Evolutionary conservation across 2,329 filamentous ascomycete genomes (phyloP).

Genomic region (Thermothelomyces thermophilus): DNA sequence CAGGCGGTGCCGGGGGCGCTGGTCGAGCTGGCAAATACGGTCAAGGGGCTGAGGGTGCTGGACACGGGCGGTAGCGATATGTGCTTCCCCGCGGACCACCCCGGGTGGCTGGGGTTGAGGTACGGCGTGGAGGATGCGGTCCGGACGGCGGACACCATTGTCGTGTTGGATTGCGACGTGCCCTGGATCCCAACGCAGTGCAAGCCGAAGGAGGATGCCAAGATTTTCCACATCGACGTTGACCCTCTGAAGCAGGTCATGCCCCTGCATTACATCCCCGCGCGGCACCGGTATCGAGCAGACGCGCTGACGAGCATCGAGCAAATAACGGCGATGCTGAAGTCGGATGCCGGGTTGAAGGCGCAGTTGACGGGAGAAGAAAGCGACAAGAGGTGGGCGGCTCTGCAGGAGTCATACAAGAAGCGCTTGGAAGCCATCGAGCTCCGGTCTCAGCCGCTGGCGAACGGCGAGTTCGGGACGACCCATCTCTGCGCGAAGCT

Average conservation of each 20-base stretch:
- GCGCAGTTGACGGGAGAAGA: conserved; percentile 34
- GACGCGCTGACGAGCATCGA: conserved; percentile 58
- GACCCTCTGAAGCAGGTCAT: conserved; percentile 66
- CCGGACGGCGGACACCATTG: conserved; percentile 70
- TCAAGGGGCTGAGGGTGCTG: conserved; percentile 64
- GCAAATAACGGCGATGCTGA: conserved; percentile 61
- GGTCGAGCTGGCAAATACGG: conserved; percentile 58
- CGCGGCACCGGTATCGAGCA: conserved; percentile 59
- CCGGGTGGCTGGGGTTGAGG: conserved; percentile 60
- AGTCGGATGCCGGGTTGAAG: conserved; percentile 37
- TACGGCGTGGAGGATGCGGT: conserved; percentile 71
- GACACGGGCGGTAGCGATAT: conserved; percentile 75
- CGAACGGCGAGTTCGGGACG: conserved; percentile 56
- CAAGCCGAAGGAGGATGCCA: conserved; percentile 45
- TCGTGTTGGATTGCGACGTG: conserved; percentile 84
- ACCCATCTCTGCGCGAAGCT: conserved; percentile 37
- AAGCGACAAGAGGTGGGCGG: conserved; percentile 41
- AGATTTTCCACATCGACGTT: conserved; percentile 58
- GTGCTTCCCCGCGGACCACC: conserved; percentile 69
- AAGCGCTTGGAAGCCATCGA: conserved; percentile 55
- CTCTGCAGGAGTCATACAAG: conserved; percentile 51
- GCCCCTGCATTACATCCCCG: conserved; percentile 64
- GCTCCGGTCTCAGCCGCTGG: conserved; percentile 48
- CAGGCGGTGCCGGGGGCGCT: conserved; percentile 54
- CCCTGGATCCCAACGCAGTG: conserved; percentile 84